phyloP scores from a whole-genome alignment of 2,329 filamentous ascomycete species.

The Aschersonia sp. region DNA sequence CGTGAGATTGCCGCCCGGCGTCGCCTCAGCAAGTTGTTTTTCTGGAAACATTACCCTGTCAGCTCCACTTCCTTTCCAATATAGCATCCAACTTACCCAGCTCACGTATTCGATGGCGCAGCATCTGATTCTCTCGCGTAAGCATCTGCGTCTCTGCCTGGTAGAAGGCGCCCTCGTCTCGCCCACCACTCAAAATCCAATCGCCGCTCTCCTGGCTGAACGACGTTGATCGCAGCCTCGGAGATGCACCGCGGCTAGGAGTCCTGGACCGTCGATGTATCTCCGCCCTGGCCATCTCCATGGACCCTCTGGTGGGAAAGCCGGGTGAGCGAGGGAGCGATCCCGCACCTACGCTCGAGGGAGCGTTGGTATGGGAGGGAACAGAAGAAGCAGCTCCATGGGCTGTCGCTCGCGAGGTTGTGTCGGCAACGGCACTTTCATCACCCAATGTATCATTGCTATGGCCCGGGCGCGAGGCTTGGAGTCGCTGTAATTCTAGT shows the following conservation, averaged over 20 bases:
- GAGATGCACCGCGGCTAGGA: conserved; percentile 41
- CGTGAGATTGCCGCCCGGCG: conserved; percentile 13
- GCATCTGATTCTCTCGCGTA: conserved; percentile 70
- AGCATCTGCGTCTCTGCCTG: conserved; percentile 71
- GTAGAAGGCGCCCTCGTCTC: conserved; percentile 67
- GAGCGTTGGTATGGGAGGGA: conserved; percentile 17
- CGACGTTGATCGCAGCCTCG: conserved; percentile 41
- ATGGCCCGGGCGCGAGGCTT: conserved; percentile 26
- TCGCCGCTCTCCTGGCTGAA: conserved; percentile 47
- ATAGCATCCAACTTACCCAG: conserved; percentile 37
- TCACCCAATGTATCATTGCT: conserved; percentile 28
- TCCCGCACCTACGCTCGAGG: conserved; percentile 12
- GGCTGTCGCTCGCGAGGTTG: conserved; percentile 27
- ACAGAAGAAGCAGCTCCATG: conserved; percentile 22
- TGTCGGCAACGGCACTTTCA: conserved; percentile 27
- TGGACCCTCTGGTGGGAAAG: conserved; percentile 38
- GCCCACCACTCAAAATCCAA: conserved; percentile 40
- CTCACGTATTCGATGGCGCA: conserved; percentile 59
- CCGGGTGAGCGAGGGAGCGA: conserved; percentile 37
- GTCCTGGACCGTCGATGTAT: conserved; percentile 43
- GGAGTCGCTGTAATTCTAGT: conserved; percentile 50
- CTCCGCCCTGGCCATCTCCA: conserved; percentile 42
- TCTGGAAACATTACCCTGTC: conserved; percentile 19
- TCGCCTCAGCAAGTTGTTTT: conserved; percentile 33
- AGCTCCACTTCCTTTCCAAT: background rate